A percentile compares a stretch with the other conserved stretches of the same genome.
These are phyloP conservation scores for Wallacemonas sp. DNA, from an alignment of 208 protist genomes.

Conservation along the genomic window DNA sequence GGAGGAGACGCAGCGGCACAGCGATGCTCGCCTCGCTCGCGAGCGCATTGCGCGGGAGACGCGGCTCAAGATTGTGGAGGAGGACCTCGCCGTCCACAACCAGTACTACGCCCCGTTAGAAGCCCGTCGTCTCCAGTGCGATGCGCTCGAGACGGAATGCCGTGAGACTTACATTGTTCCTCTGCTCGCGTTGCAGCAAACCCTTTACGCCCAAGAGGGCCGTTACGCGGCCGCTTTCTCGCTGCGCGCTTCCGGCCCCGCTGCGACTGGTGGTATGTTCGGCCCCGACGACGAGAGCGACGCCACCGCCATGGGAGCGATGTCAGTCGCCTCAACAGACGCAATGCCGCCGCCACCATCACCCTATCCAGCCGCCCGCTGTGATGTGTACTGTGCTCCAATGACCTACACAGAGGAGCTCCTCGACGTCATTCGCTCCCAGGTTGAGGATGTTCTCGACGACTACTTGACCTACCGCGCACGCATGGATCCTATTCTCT, in stretches of 20 bases:
- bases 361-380: background rate
- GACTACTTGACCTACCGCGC: conserved; percentile 71
- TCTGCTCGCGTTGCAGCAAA: conserved; percentile 47
- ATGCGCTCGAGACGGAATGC: conserved; percentile 25
- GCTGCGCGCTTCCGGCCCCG: conserved; percentile 37
- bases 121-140: conserved; percentile 46
- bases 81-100: conserved; percentile 58
- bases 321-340: too few species aligned
- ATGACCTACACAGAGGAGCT: conserved; percentile 57
- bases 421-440: conserved; percentile 61
- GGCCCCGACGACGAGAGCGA: background rate
- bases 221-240: conserved; percentile 70
- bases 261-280: conserved; percentile 6
- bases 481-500: conserved; percentile 71
- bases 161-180: conserved; percentile 16
- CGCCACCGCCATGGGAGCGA: too few species aligned
- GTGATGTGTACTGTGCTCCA: conserved; percentile 57
- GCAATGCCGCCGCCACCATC: background rate
- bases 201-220: conserved; percentile 63
- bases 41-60: conserved; percentile 69
- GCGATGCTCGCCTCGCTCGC: conserved; percentile 40
- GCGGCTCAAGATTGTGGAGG: conserved; percentile 48
- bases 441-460: conserved; percentile 69
- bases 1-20: conserved; percentile 46
- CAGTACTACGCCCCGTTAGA: conserved; percentile 43